Percentiles rank a stretch among this genome's conserved stretches.
Conservation (phyloP, 495 filamentous ascomycete species). For the Usnea hakonensis region DNA sequence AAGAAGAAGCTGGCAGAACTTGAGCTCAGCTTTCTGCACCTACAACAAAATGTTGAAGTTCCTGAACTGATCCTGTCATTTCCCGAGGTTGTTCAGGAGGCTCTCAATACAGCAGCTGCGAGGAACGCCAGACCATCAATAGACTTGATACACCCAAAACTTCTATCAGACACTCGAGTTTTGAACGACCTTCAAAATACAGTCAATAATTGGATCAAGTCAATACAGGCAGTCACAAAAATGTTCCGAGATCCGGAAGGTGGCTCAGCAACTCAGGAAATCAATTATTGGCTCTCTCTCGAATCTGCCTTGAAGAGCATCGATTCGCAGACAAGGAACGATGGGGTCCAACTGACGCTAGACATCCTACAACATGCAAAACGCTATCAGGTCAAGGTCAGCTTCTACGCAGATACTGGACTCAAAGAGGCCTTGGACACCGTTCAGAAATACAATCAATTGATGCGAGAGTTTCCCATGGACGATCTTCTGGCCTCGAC, state of each 20-base stretch:
- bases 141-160: conserved; percentile 62
- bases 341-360: conserved; percentile 85
- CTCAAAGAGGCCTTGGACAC: conserved; percentile 88
- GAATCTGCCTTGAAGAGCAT: conserved; percentile 85
- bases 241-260: conserved; percentile 81
- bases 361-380: conserved; percentile 93
- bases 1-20: conserved; percentile 94
- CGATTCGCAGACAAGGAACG: conserved; percentile 75
- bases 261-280: conserved; percentile 88
- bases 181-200: conserved; percentile 88
- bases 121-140: conserved; percentile 58
- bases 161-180: conserved; percentile 78
- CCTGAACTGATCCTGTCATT: conserved; percentile 78
- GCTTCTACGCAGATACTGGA: conserved; percentile 90
- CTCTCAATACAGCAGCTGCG: conserved; percentile 63
- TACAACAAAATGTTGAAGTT: conserved; percentile 97
- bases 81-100: conserved; percentile 77
- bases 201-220: conserved; percentile 96
- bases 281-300: conserved; percentile 97
- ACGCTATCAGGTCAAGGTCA: conserved; percentile 90
- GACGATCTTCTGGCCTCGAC: conserved; percentile 91
- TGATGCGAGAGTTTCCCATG: conserved; percentile 96
- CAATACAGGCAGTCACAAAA: conserved; percentile 94
- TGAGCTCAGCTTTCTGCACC: conserved; percentile 76
- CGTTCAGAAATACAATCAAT: conserved; percentile 95